phyloP scores from a whole-genome alignment of 1,139 yeast species.

The Pichia sp. region DNA sequence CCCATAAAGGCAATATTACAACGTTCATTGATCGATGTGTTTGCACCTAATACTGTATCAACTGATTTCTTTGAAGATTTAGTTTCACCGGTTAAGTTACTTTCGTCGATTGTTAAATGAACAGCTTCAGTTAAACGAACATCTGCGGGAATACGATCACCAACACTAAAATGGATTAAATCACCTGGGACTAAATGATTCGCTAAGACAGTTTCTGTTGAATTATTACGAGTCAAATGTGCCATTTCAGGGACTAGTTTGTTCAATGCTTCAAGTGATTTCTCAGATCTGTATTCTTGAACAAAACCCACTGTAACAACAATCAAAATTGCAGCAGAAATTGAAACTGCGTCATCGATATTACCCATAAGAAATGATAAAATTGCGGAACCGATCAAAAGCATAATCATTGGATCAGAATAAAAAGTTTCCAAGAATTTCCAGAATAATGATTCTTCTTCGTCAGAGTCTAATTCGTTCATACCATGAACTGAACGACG shows the following conservation, averaged over 20 bases:
- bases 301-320: conserved; percentile 95
- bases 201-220: conserved; percentile 73
- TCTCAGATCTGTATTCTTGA: conserved; percentile 91
- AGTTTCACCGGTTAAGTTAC: conserved; percentile 91
- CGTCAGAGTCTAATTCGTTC: conserved; percentile 67
- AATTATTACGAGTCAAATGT: conserved; percentile 75
- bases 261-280: conserved; percentile 84
- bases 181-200: conserved; percentile 90
- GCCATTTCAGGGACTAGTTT: conserved; percentile 92
- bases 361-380: conserved; percentile 87
- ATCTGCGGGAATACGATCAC: conserved; percentile 95
- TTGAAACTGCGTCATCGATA: conserved; percentile 85
- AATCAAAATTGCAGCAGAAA: conserved; percentile 78
- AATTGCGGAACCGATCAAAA: conserved; percentile 81
- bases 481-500: conserved; percentile 71
- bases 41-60: conserved; percentile 26
- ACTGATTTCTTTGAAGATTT: conserved; percentile 65
- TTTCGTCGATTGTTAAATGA: conserved; percentile 79
- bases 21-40: conserved; percentile 45
- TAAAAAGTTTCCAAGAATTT: conserved; percentile 75
- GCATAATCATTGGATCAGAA: conserved; percentile 80
- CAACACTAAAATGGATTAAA: conserved; percentile 77
- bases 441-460: conserved; percentile 62
- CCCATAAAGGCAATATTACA: conserved; percentile 88
- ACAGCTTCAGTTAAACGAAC: conserved; percentile 70